phyloP scores from a whole-genome alignment of 768 basidiomycete species.

The Auriscalpium vulgare region DNA sequence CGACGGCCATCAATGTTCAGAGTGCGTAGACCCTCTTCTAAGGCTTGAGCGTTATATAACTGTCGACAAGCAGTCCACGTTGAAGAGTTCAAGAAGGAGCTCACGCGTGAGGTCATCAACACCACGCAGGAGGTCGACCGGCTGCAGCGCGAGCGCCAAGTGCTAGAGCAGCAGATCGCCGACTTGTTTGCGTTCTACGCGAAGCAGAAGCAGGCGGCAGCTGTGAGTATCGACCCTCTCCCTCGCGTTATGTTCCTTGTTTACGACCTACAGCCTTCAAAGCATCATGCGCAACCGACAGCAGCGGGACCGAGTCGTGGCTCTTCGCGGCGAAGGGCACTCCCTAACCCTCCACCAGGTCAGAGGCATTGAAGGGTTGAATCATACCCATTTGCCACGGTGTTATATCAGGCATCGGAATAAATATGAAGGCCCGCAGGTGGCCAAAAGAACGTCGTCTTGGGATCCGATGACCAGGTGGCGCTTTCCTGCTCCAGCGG shows the following conservation, averaged over 20 bases:
- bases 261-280: too few relatives aligned
- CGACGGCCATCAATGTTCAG: slow-evolving; percentile 81
- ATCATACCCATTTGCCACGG: too few relatives aligned
- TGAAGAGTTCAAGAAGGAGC: slow-evolving; percentile 79
- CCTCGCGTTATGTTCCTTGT: too few relatives aligned
- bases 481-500: too few relatives aligned
- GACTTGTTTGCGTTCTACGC: slow-evolving; percentile 68
- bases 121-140: slow-evolving; percentile 71
- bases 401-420: too few relatives aligned
- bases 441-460: too few relatives aligned
- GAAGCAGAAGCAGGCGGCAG: slow-evolving; percentile 45
- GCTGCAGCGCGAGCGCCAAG: slow-evolving; percentile 56
- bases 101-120: slow-evolving; percentile 63
- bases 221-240: background rate
- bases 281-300: too few relatives aligned
- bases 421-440: too few relatives aligned
- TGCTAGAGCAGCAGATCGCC: slow-evolving; percentile 61
- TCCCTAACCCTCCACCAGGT: slow-evolving; percentile 6
- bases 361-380: background rate
- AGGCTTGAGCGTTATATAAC: slow-evolving; percentile 3
- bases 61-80: slow-evolving; percentile 52
- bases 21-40: slow-evolving; percentile 29
- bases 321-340: slow-evolving; percentile 1
- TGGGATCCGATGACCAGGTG: too few relatives aligned
- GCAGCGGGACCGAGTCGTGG: slow-evolving; percentile 1